These are phyloP conservation scores for Aspergillus floridensis DNA, from an alignment of 2,329 filamentous ascomycete genomes.

Conservation along the genomic window DNA sequence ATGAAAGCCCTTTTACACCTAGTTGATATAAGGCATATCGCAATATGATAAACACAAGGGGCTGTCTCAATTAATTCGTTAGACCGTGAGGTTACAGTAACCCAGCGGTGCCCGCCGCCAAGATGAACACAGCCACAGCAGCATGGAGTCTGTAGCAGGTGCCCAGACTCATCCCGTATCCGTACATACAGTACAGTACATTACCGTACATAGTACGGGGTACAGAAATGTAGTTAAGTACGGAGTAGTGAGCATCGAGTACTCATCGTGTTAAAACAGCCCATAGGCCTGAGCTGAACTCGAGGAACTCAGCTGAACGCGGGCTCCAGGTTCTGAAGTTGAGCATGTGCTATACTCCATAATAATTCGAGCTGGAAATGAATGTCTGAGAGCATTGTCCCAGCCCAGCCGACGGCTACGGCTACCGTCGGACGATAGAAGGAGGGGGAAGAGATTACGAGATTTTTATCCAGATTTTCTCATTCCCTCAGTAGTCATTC, in stretches of 20 bases:
- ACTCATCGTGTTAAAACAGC: too few species aligned
- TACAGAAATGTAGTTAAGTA: too few species aligned
- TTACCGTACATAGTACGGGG: background rate
- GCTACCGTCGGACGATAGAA: conserved; percentile 14
- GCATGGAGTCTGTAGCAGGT: too few species aligned
- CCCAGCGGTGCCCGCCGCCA: background rate
- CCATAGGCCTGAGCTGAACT: background rate
- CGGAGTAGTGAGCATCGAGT: too few species aligned
- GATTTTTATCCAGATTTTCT: conserved; percentile 9
- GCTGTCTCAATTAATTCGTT: background rate
- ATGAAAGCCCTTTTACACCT: too few species aligned
- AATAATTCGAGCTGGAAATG: background rate
- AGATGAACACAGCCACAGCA: background rate
- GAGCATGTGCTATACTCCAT: too few species aligned
- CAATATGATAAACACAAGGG: background rate
- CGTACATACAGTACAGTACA: background rate
- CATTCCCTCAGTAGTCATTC: background rate
- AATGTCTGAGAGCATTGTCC: background rate
- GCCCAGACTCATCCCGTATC: too few species aligned
- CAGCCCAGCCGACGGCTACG: background rate
- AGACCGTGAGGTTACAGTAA: too few species aligned
- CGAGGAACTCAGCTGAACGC: too few species aligned
- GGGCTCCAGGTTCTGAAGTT: too few species aligned
- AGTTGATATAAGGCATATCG: background rate
- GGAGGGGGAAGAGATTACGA: conserved; percentile 16